Evolutionary conservation across 495 filamentous ascomycete species (phyloP).

Genomic region (Evernia prunastri): DNA sequence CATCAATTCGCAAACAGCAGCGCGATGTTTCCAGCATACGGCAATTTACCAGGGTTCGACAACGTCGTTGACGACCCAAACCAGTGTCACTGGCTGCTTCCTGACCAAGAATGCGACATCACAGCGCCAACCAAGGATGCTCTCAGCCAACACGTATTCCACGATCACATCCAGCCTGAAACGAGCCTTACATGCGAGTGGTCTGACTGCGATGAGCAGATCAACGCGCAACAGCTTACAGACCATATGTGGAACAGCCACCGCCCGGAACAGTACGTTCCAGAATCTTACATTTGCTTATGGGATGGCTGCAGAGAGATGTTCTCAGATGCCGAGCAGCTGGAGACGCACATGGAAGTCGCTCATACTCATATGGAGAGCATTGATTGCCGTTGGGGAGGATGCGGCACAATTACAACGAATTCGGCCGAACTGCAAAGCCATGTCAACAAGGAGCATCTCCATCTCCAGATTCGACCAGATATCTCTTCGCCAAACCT

Average conservation of each 20-base stretch:
- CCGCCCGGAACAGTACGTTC: background rate
- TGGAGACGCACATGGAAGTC: slow-evolving; percentile 18
- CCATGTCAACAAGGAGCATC: slow-evolving; percentile 19
- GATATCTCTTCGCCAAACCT: background rate
- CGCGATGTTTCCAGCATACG: background rate
- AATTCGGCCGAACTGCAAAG: slow-evolving; percentile 15
- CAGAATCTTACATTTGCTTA: slow-evolving; percentile 18
- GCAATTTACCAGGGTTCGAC: slow-evolving; percentile 9
- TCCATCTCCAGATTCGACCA: background rate
- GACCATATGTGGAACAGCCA: slow-evolving; percentile 16
- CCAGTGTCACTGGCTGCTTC: slow-evolving; percentile 19
- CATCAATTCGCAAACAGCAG: background rate
- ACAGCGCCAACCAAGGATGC: slow-evolving; percentile 14
- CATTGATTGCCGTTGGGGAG: slow-evolving; percentile 23
- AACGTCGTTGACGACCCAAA: background rate
- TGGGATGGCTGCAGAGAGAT: slow-evolving; percentile 13
- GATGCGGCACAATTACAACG: slow-evolving; percentile 14
- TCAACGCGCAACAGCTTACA: slow-evolving; percentile 13
- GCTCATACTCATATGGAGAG: slow-evolving; percentile 6
- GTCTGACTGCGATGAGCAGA: slow-evolving; percentile 13
- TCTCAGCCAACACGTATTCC: slow-evolving; percentile 20
- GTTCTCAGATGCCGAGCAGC: slow-evolving; percentile 14
- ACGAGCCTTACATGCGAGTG: slow-evolving; percentile 11
- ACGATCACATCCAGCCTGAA: slow-evolving; percentile 22
- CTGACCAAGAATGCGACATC: slow-evolving; percentile 19